Conservation (phyloP, 352 stramenopile genomes). For the Phytophthora hibernalis region DNA sequence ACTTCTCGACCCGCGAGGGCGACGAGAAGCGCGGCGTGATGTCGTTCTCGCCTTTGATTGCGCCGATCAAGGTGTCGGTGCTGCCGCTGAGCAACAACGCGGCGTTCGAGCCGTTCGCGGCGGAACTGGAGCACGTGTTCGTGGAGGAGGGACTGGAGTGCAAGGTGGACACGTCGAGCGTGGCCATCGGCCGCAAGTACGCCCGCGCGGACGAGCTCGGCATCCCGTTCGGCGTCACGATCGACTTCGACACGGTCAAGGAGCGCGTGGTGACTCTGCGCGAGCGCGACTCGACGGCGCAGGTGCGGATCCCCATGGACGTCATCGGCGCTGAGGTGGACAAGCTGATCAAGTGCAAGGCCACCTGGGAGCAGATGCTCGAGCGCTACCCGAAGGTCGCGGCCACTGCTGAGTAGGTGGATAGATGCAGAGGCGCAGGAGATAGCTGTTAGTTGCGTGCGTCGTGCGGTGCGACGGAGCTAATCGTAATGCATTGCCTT, state of each 20-base stretch:
- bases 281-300: constrained; percentile 97
- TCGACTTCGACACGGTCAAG: constrained; percentile 97
- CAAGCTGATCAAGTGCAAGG: constrained; percentile 86
- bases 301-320: constrained; percentile 94
- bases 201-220: constrained; percentile 97
- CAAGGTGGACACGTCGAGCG: constrained; percentile 96
- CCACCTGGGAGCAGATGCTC: constrained; percentile 85
- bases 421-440: constrained; percentile 20
- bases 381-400: constrained; percentile 87
- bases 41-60: constrained; percentile 96
- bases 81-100: constrained; percentile 92
- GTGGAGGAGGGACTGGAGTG: constrained; percentile 77
- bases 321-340: constrained; percentile 86
- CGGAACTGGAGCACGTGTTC: constrained; percentile 80
- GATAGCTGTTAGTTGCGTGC: background rate
- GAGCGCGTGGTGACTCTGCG: constrained; percentile 96
- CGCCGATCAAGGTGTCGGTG: constrained; percentile 99
- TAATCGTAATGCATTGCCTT: constrained; percentile 31
- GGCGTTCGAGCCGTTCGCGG: constrained; percentile 84
- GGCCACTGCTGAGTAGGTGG: constrained; percentile 40
- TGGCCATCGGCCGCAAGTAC: constrained; percentile 97
- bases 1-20: constrained; percentile 95
- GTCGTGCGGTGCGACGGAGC: constrained; percentile 5
- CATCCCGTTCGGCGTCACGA: constrained; percentile 98
- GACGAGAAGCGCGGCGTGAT: constrained; percentile 99